Evolutionary conservation across 257 asterid genomes (phyloP), one percentile per base, ranked within the genome.

Genomic region (Forsythia viridissima): DNA sequence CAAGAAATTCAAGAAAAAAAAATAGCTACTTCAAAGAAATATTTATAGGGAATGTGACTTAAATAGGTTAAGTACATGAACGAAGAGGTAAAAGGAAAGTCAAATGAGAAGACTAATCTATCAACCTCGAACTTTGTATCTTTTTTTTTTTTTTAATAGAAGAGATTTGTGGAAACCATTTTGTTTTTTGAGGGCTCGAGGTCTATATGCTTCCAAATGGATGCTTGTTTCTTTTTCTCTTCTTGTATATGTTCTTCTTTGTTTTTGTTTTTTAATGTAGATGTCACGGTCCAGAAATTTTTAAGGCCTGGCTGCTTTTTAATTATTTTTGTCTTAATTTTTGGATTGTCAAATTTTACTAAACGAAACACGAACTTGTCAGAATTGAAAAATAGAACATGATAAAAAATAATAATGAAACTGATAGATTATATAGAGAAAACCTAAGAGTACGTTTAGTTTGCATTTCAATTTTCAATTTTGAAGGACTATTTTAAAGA

Each of bases 101-200:
- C 74, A 74, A 82, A 71, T 34, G 34, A 52, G 55, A 77, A 66
- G 79, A 36, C 74, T 51, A 63, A 63, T 65, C 76, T 51, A 36
- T 74, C 63, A 76, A 82, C 80, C 79, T 82, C 82, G 88, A 38
- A n/a, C 43, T 41, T n/a, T 66, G 43, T 71, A 74, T 57, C 51
- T 36, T 44, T 7, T 67, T 73, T 16, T 30, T 1, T 30, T 30
- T 30, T 1, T 30, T 30, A 77, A 74, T 66, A 77, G 39, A 57
- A 46, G 79, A 78, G 55, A 48, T 48, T 76, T 18, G 71, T 41
- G 76, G 66, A 44, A 24, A 24, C n/a, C 37, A 15, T 39, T 74
- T 69, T 80, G 41, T 42, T 20, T 71, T 81, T 89, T 76, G 79
- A 74, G 86, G 88, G 87, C 89, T 87, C 86, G 85, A 85, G 86